phyloP scores from a whole-genome alignment of 2,329 filamentous ascomycete species.

The Metarhizium rileyi region DNA sequence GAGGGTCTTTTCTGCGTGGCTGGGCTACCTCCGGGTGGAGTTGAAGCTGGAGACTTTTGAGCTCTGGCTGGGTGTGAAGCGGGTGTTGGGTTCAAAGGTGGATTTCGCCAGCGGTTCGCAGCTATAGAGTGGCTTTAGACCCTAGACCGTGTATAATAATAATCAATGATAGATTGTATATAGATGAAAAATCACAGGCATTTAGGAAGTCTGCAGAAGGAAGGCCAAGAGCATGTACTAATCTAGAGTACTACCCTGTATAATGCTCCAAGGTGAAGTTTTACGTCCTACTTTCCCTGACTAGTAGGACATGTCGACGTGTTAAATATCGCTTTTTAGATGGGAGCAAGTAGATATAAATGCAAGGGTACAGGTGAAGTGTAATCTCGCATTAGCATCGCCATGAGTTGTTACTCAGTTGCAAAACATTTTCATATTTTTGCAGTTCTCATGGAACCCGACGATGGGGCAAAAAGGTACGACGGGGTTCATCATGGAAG shows the following conservation, averaged over 20 bases:
- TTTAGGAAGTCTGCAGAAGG: not conserved
- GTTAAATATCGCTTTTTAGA: too few relatives aligned
- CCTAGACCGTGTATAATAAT: not conserved
- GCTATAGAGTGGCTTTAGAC: slow-evolving; percentile 8
- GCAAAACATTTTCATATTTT: too few relatives aligned
- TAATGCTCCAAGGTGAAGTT: too few relatives aligned
- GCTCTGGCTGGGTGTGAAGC: slow-evolving; percentile 47
- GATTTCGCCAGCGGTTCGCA: slow-evolving; percentile 16
- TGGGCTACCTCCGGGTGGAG: slow-evolving; percentile 49
- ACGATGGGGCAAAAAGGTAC: too few relatives aligned
- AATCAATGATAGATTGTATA: not conserved
- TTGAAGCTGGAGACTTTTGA: slow-evolving; percentile 55
- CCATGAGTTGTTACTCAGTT: too few relatives aligned
- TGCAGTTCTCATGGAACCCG: too few relatives aligned
- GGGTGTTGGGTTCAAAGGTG: slow-evolving; percentile 27
- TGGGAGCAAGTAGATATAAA: too few relatives aligned
- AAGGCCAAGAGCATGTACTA: not conserved
- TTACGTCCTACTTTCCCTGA: too few relatives aligned
- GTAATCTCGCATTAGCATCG: too few relatives aligned
- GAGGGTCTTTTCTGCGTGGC: slow-evolving; percentile 44
- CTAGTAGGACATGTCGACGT: too few relatives aligned
- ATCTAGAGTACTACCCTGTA: not conserved
- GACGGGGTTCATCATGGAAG: too few relatives aligned
- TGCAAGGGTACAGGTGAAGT: too few relatives aligned
- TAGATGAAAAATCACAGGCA: not conserved